These are phyloP conservation scores for Cladosporium halotolerans DNA, from an alignment of 2,329 filamentous ascomycete genomes.

Conservation along the genomic window DNA sequence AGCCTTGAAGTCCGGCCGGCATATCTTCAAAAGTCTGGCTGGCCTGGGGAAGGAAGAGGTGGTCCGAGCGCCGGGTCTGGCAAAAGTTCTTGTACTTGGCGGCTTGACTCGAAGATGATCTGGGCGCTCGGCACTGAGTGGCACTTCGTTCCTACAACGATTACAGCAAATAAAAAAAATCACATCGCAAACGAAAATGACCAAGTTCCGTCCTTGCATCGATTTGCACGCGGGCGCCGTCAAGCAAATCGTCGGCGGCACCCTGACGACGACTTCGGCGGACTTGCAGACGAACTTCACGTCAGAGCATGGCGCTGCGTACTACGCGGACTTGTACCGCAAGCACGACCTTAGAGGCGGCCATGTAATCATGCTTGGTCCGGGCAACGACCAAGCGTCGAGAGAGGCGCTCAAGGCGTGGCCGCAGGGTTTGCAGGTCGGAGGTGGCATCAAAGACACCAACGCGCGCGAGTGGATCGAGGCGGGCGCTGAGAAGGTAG, in stretches of 20 bases:
- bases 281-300: constrained; percentile 84
- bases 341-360: constrained; percentile 68
- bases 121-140: no score
- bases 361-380: constrained; percentile 94
- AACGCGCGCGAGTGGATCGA: constrained; percentile 86
- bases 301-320: constrained; percentile 70
- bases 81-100: no score
- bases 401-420: constrained; percentile 70
- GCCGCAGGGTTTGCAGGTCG: constrained; percentile 77
- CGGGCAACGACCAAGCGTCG: constrained; percentile 76
- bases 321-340: constrained; percentile 78
- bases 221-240: constrained; percentile 96
- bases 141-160: not conserved
- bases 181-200: constrained; percentile 54
- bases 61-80: no score
- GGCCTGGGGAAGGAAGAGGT: no score
- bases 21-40: no score
- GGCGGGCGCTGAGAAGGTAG: constrained; percentile 80
- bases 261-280: constrained; percentile 54
- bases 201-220: constrained; percentile 90
- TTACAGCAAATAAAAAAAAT: not conserved
- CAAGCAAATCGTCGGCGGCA: constrained; percentile 97
- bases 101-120: no score
- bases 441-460: constrained; percentile 81
- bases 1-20: no score